These are phyloP conservation scores for Penicillium tannophilum DNA, from an alignment of 495 filamentous ascomycete species.

Conservation along the genomic window DNA sequence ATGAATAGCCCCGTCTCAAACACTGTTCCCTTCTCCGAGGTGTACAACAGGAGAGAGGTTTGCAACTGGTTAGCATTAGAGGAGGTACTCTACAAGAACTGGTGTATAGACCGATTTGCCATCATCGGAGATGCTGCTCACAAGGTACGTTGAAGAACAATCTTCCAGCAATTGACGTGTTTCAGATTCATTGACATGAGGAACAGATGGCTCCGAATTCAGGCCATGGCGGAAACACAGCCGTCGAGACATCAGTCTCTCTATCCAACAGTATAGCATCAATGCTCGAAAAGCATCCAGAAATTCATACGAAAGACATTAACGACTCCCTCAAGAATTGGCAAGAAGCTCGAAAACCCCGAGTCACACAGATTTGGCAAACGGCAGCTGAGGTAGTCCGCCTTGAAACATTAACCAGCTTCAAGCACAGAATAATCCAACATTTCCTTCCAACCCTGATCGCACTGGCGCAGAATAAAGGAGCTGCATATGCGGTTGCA, in stretches of 20 bases:
- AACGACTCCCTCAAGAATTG: not conserved
- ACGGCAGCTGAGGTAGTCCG: not conserved
- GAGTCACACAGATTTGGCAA: not conserved
- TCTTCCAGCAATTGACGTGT: no score
- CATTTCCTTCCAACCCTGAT: not conserved
- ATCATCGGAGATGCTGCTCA: not conserved
- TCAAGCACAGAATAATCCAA: not conserved
- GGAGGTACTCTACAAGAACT: not conserved
- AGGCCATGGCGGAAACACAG: not conserved
- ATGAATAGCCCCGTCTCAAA: not conserved
- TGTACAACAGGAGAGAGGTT: not conserved
- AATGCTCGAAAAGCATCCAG: not conserved
- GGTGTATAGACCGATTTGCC: not conserved
- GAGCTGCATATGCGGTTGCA: not conserved
- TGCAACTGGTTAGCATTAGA: not conserved
- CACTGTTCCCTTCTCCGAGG: not conserved
- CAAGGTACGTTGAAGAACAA: not conserved
- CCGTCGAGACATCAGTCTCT: not conserved
- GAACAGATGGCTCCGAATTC: conserved; percentile 1
- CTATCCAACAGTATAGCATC: not conserved
- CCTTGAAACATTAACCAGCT: not conserved
- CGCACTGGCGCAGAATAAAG: not conserved
- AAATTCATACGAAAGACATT: not conserved
- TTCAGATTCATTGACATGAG: no score
- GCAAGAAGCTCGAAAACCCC: not conserved